These are phyloP conservation scores for Hypoxylon sp. DNA, from an alignment of 2,329 filamentous ascomycete genomes.

Conservation along the genomic window DNA sequence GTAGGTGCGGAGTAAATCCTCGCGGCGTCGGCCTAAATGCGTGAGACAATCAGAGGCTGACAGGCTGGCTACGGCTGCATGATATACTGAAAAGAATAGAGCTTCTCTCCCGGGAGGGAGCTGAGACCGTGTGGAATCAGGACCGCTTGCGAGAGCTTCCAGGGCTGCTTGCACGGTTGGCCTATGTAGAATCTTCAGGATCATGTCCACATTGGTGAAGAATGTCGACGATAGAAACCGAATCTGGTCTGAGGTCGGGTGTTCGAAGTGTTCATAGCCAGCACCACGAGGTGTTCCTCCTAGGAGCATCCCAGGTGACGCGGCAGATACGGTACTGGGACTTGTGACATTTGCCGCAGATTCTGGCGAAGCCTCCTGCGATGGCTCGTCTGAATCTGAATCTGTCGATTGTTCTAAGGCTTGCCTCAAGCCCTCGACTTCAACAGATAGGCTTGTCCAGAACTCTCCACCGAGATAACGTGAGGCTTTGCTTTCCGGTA, in stretches of 20 bases:
- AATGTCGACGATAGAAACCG: conserved; percentile 49
- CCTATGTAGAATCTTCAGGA: conserved; percentile 56
- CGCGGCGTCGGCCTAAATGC: conserved; percentile 48
- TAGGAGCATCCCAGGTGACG: conserved; percentile 40
- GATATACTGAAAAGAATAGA: conserved; percentile 55
- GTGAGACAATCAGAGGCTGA: conserved; percentile 44
- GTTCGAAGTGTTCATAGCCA: conserved; percentile 30
- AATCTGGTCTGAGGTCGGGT: conserved; percentile 52
- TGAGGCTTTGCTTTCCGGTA: conserved; percentile 39
- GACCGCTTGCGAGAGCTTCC: conserved; percentile 48
- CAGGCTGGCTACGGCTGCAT: conserved; percentile 51
- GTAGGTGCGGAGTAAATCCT: conserved; percentile 45
- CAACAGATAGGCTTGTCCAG: conserved; percentile 54
- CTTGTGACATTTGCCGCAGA: conserved; percentile 23
- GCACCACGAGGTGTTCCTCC: conserved; percentile 38
- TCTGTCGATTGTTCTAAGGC: conserved; percentile 55
- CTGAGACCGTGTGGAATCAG: conserved; percentile 24
- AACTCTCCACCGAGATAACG: conserved; percentile 55
- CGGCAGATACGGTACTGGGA: conserved; percentile 10
- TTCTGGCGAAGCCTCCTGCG: conserved; percentile 36
- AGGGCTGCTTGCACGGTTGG: conserved; percentile 49
- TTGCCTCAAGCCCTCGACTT: conserved; percentile 56
- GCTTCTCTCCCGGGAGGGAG: conserved; percentile 46
- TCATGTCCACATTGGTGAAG: conserved; percentile 53
- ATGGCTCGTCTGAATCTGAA: conserved; percentile 48